These are phyloP conservation scores for Dendrobium huoshanense DNA, from an alignment of 106 monocot genomes.

Conservation along the genomic window DNA sequence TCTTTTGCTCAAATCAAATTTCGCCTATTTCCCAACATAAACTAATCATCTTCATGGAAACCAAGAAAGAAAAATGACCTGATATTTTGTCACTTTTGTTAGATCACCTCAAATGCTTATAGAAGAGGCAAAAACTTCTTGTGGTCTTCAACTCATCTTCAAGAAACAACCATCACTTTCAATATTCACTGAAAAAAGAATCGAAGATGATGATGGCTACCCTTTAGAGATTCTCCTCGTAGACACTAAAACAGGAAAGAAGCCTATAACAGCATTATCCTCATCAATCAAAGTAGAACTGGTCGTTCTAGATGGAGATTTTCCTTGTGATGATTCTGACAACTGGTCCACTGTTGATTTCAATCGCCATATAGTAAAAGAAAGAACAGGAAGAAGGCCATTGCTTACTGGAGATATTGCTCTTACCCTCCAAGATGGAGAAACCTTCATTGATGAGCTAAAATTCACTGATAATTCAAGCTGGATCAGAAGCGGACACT, in stretches of 20 bases:
- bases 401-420: slow-evolving; percentile 16
- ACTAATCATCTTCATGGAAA: background rate
- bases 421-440: slow-evolving; percentile 20
- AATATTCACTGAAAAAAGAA: slow-evolving; percentile 38
- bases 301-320: slow-evolving; percentile 28
- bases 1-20: background rate
- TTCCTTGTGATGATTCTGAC: background rate
- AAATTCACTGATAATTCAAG: no score
- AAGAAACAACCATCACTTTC: slow-evolving; percentile 16
- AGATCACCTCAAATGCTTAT: slow-evolving; percentile 19
- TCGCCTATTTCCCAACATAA: background rate
- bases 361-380: slow-evolving; percentile 4
- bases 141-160: slow-evolving; percentile 27
- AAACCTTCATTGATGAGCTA: slow-evolving; percentile 19
- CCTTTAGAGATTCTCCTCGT: slow-evolving; percentile 26
- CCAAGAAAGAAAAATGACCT: background rate
- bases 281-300: slow-evolving; percentile 16
- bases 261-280: background rate
- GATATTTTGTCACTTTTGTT: background rate
- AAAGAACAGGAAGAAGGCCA: slow-evolving; percentile 21
- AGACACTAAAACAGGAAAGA: background rate
- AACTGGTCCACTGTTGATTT: slow-evolving; percentile 16
- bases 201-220: slow-evolving; percentile 21
- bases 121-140: background rate
- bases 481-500: no score